Evolutionary conservation across 257 asterid species (phyloP).

Genomic region (Fraxinus anomala): DNA sequence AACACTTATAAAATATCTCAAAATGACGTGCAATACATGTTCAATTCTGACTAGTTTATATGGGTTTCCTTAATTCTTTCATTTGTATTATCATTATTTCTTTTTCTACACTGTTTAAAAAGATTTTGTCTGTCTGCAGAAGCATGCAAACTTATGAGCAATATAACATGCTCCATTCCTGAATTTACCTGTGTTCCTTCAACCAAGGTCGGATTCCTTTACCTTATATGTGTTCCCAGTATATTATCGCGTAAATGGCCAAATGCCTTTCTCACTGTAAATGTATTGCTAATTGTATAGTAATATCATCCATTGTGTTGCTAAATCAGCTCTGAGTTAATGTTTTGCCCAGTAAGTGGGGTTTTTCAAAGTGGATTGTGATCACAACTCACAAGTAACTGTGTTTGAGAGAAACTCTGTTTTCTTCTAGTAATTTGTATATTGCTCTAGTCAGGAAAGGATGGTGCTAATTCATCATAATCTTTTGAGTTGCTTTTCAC

Average conservation of each 20-base stretch:
- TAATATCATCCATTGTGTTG: background rate
- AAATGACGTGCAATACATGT: no score
- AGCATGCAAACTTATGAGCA: slow-evolving; percentile 89
- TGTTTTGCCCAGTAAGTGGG: background rate
- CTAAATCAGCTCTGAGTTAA: background rate
- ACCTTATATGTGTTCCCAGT: slow-evolving; percentile 10
- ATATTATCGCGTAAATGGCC: background rate
- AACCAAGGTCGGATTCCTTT: slow-evolving; percentile 65
- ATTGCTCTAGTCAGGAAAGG: background rate
- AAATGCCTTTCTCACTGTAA: background rate
- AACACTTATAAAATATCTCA: no score
- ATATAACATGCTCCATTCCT: slow-evolving; percentile 85
- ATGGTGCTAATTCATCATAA: background rate
- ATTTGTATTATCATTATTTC: background rate
- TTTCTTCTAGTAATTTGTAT: background rate
- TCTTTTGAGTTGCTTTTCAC: background rate
- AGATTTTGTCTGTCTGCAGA: slow-evolving; percentile 48
- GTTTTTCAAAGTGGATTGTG: slow-evolving; percentile 1
- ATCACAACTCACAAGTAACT: background rate
- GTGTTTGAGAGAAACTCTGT: background rate
- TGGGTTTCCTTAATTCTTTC: slow-evolving; percentile 4
- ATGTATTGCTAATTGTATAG: slow-evolving; percentile 7
- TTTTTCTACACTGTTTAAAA: slow-evolving; percentile 11
- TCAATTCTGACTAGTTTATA: no score
- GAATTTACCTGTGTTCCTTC: slow-evolving; percentile 89